A percentile compares a stretch with the other conserved stretches of the same genome.
These are phyloP conservation scores for Biscogniauxia sp. DNA, from an alignment of 2,329 filamentous ascomycete genomes.

Conservation along the genomic window DNA sequence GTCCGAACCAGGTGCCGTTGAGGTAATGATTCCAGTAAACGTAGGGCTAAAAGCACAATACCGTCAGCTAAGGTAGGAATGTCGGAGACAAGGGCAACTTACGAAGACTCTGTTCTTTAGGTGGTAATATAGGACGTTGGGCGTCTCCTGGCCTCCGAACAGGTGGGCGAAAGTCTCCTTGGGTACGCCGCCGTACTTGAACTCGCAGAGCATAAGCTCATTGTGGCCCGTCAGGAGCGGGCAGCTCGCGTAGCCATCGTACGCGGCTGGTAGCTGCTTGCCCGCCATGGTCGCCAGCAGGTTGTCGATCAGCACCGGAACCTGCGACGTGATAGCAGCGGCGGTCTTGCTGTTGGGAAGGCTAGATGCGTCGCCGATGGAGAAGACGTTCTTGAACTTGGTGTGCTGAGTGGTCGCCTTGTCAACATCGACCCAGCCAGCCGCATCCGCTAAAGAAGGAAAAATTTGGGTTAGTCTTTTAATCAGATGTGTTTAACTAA, in stretches of 20 bases:
- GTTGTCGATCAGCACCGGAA: conserved; percentile 43
- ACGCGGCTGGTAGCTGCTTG: conserved; percentile 31
- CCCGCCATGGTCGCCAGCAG: conserved; percentile 36
- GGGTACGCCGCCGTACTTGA: conserved; percentile 46
- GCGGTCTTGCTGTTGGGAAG: conserved; percentile 44
- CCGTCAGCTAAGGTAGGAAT: conserved; percentile 4
- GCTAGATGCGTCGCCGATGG: conserved; percentile 39
- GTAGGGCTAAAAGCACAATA: conserved; percentile 18
- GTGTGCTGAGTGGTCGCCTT: conserved; percentile 34
- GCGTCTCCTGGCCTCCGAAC: conserved; percentile 39
- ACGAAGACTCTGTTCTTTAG: conserved; percentile 46
- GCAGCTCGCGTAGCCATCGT: conserved; percentile 46
- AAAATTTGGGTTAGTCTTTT: conserved; percentile 44
- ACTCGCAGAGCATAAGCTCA: conserved; percentile 47
- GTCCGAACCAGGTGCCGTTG: conserved; percentile 27
- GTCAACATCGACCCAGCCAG: conserved; percentile 35
- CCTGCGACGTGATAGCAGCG: conserved; percentile 43
- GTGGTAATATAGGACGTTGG: conserved; percentile 39
- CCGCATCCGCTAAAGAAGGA: conserved; percentile 46
- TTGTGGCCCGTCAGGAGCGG: conserved; percentile 44
- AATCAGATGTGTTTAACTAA: background rate
- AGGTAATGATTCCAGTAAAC: conserved; percentile 32
- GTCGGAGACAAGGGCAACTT: conserved; percentile 14
- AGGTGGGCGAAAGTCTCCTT: conserved; percentile 42
- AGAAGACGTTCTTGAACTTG: conserved; percentile 40